Conservation (phyloP, 805 yeast species). For the Pichia deserticola region DNA sequence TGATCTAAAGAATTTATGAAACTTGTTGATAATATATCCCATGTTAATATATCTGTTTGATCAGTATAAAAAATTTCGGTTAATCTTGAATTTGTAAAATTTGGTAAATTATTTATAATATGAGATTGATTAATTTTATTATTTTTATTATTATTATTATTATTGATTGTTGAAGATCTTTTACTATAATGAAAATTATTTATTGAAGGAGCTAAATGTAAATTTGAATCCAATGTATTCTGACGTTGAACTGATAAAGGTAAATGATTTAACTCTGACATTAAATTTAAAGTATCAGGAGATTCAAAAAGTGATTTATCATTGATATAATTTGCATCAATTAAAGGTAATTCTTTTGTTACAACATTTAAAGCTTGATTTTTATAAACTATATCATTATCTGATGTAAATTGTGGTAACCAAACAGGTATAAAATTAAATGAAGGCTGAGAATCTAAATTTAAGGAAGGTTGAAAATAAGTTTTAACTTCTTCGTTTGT, state of each 20-base stretch:
- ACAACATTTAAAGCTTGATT: constrained; percentile 53
- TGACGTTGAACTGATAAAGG: constrained; percentile 18
- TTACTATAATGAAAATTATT: neutral
- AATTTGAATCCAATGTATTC: neutral
- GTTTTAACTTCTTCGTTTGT: constrained; percentile 22
- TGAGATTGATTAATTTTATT: neutral
- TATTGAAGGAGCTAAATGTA: neutral
- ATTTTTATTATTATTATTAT: neutral
- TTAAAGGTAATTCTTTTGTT: constrained; percentile 51
- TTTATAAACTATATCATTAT: constrained; percentile 50
- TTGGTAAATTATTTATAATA: constrained; percentile 1
- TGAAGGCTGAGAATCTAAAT: constrained; percentile 17
- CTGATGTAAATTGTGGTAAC: constrained; percentile 53
- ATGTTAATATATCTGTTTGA: constrained; percentile 49
- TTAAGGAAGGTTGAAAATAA: constrained; percentile 20
- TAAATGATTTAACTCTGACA: constrained; percentile 18
- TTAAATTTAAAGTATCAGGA: constrained; percentile 18
- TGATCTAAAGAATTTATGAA: constrained; percentile 42
- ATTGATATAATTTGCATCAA: constrained; percentile 31
- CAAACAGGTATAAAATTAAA: constrained; percentile 40
- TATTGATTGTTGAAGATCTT: neutral
- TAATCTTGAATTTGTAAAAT: neutral
- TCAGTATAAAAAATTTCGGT: constrained; percentile 42
- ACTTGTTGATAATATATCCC: constrained; percentile 49
- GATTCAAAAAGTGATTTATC: constrained; percentile 26